Conservation (phyloP, 257 asterid genomes). For the Cordia subcordata region DNA sequence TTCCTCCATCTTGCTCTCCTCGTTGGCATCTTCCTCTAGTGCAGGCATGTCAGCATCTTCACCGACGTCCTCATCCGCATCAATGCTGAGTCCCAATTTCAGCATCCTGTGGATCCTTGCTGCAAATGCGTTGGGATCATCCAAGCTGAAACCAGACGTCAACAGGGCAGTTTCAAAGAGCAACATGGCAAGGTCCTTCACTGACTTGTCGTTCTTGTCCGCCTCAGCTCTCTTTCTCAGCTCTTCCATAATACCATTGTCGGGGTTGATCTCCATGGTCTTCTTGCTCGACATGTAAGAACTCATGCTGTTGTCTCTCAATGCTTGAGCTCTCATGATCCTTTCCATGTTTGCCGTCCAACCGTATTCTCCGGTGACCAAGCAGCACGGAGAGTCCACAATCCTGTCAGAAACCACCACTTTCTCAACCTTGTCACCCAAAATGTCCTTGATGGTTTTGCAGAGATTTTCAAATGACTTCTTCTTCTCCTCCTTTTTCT, state of each 20-base stretch:
- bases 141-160: slow-evolving; percentile 84
- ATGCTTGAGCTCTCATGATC: slow-evolving; percentile 76
- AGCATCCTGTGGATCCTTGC: slow-evolving; percentile 72
- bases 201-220: slow-evolving; percentile 71
- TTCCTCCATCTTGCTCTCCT: slow-evolving; percentile 93
- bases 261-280: slow-evolving; percentile 82
- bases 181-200: slow-evolving; percentile 62
- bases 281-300: slow-evolving; percentile 87
- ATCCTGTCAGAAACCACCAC: slow-evolving; percentile 71
- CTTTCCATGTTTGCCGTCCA: slow-evolving; percentile 86
- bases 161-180: slow-evolving; percentile 68
- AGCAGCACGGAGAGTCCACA: slow-evolving; percentile 76
- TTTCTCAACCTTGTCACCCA: slow-evolving; percentile 73
- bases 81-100: slow-evolving; percentile 79
- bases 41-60: slow-evolving; percentile 69
- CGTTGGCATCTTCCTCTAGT: slow-evolving; percentile 56
- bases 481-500: slow-evolving; percentile 59
- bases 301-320: slow-evolving; percentile 74
- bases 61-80: slow-evolving; percentile 50
- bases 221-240: slow-evolving; percentile 74
- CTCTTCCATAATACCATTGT: slow-evolving; percentile 83
- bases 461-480: slow-evolving; percentile 66
- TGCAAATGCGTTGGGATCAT: slow-evolving; percentile 69
- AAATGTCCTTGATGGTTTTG: slow-evolving; percentile 62
- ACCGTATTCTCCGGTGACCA: slow-evolving; percentile 75